Conservation (phyloP, 2,329 filamentous ascomycete genomes). For the Xylariales sp. region DNA sequence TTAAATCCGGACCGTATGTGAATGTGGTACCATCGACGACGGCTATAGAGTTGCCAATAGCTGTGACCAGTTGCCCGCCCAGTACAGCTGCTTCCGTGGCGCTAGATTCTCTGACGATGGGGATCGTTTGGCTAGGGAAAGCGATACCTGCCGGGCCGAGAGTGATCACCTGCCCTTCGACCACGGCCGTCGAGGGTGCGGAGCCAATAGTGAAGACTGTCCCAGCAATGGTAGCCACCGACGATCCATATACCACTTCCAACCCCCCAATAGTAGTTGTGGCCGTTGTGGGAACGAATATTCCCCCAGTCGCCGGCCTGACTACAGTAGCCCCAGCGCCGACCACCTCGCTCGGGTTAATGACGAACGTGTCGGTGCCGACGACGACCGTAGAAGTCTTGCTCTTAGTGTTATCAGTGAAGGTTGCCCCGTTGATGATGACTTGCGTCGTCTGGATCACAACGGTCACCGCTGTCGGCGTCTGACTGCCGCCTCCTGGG, state of each 20-base stretch:
- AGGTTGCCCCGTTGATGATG: constrained; percentile 42
- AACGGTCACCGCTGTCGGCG: constrained; percentile 31
- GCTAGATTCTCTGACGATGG: constrained; percentile 27
- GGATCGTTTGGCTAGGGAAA: constrained; percentile 33
- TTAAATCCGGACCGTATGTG: constrained; percentile 36
- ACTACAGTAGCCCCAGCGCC: constrained; percentile 40
- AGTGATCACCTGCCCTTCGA: constrained; percentile 21
- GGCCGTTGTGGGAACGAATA: constrained; percentile 30
- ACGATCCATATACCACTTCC: constrained; percentile 36
- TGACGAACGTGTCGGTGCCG: constrained; percentile 39
- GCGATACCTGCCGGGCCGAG: constrained; percentile 27
- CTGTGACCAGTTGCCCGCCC: constrained; percentile 44
- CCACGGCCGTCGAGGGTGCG: constrained; percentile 29
- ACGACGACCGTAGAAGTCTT: constrained; percentile 39
- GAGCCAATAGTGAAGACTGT: constrained; percentile 37
- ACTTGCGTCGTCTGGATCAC: constrained; percentile 40
- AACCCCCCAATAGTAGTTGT: constrained; percentile 35
- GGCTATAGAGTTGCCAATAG: constrained; percentile 34
- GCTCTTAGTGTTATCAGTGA: constrained; percentile 31
- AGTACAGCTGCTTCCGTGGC: constrained; percentile 41
- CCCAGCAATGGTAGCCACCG: constrained; percentile 36
- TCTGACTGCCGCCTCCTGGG: too few relatives aligned
- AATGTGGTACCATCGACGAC: constrained; percentile 39
- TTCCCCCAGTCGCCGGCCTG: constrained; percentile 32
- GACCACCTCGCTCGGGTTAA: constrained; percentile 40